phyloP scores from a whole-genome alignment of 2,329 filamentous ascomycete species.

The Torrubiellomyces zombiae region DNA sequence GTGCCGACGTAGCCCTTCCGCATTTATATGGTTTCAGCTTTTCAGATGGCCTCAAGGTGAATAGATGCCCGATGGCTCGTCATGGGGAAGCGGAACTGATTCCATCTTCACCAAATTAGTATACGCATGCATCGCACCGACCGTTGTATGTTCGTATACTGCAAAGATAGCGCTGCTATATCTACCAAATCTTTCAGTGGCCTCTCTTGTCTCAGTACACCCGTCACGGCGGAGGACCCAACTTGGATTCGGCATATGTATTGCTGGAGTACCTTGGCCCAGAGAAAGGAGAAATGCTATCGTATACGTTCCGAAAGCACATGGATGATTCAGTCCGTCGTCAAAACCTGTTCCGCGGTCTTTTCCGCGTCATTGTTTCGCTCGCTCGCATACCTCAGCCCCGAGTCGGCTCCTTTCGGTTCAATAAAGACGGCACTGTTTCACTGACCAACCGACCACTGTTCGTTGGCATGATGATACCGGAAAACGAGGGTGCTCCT shows the following conservation, averaged over 20 bases:
- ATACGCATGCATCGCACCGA: constrained; percentile 4
- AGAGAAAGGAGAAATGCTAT: constrained; percentile 12
- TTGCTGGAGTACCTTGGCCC: constrained; percentile 12
- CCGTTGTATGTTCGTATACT: constrained; percentile 2
- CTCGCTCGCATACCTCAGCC: constrained; percentile 12
- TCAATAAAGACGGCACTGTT: constrained; percentile 13
- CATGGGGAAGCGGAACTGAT: neutral
- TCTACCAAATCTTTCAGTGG: constrained; percentile 3
- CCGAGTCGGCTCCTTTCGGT: constrained; percentile 12
- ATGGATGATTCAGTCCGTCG: constrained; percentile 3
- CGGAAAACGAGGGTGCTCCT: constrained; percentile 16
- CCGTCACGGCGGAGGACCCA: constrained; percentile 1
- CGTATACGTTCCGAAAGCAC: constrained; percentile 9
- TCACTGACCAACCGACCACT: constrained; percentile 15
- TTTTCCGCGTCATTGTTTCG: constrained; percentile 12
- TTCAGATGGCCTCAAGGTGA: constrained; percentile 5
- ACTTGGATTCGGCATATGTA: constrained; percentile 8
- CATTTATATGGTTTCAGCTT: constrained; percentile 8
- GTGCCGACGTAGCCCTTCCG: constrained; percentile 12
- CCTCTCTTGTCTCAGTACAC: constrained; percentile 8
- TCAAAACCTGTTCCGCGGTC: constrained; percentile 12
- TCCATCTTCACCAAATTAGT: constrained; percentile 5
- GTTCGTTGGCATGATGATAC: constrained; percentile 10
- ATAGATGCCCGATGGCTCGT: constrained; percentile 1
- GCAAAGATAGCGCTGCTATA: constrained; percentile 2